These are phyloP conservation scores for Rhexocercosporidium sp. DNA, from an alignment of 2,329 filamentous ascomycete genomes.

Conservation along the genomic window DNA sequence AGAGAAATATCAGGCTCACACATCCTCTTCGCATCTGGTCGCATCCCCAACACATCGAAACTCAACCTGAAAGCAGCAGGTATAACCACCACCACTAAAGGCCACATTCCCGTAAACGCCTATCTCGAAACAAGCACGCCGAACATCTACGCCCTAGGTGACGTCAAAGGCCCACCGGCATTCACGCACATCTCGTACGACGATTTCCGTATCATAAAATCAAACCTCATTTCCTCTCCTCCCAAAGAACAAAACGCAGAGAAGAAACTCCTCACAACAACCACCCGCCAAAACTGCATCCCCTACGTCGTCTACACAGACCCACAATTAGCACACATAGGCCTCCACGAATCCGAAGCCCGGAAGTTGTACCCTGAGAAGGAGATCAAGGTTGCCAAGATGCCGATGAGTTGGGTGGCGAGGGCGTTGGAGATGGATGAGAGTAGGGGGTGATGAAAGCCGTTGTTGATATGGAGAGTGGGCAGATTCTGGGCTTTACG, in stretches of 20 bases:
- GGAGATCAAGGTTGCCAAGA: conserved; percentile 50
- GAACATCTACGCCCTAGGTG: conserved; percentile 55
- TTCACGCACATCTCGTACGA: conserved; percentile 64
- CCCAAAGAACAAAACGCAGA: too few species aligned
- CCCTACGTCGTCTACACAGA: conserved; percentile 59
- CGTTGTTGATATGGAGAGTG: conserved; percentile 52
- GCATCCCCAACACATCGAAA: conserved; percentile 54
- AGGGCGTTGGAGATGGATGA: conserved; percentile 57
- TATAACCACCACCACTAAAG: conserved; percentile 47
- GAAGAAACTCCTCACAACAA: conserved; percentile 31
- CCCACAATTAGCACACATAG: conserved; percentile 58
- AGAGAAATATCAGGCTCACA: conserved; percentile 49
- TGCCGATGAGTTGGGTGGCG: conserved; percentile 58
- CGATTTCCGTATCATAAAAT: conserved; percentile 57
- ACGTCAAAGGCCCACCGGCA: conserved; percentile 56
- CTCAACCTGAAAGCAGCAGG: conserved; percentile 50
- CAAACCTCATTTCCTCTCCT: conserved; percentile 48
- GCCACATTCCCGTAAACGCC: conserved; percentile 52
- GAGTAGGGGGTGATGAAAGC: conserved; percentile 59
- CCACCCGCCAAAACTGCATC: conserved; percentile 43
- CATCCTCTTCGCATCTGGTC: conserved; percentile 55
- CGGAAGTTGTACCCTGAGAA: conserved; percentile 34
- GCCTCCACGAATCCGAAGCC: conserved; percentile 51
- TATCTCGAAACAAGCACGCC: conserved; percentile 50
- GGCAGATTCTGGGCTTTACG: conserved; percentile 57